phyloP scores from a whole-genome alignment of 176 grass and related monocot genomes.

The Triticum urartu region DNA sequence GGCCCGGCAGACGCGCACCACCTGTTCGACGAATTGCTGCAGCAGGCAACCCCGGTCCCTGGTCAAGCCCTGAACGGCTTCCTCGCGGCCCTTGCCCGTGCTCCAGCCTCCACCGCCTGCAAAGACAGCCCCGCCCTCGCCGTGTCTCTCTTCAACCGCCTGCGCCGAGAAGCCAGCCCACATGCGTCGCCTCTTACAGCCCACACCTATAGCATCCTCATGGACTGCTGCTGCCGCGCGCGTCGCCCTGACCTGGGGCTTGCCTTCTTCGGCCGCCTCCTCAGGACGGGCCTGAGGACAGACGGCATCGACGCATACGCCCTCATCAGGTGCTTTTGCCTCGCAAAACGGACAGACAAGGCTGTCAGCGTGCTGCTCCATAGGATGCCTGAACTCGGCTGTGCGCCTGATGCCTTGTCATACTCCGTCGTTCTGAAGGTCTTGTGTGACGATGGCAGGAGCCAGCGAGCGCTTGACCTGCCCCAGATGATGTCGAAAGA shows the following conservation, averaged over 20 bases:
- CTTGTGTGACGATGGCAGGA: slow-evolving; percentile 2
- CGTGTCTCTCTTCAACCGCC: neutral
- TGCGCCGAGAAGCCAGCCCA: neutral
- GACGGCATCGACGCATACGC: neutral
- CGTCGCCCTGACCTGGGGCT: neutral
- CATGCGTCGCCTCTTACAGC: neutral
- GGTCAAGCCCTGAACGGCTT: neutral
- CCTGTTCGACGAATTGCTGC: neutral
- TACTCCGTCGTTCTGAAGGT: slow-evolving; percentile 32
- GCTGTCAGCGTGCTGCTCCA: slow-evolving; percentile 15
- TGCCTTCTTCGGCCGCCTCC: neutral
- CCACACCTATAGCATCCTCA: neutral
- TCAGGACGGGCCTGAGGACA: neutral
- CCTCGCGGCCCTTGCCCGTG: neutral
- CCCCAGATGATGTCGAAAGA: slow-evolving; percentile 21
- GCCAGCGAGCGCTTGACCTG: neutral
- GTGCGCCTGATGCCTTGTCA: neutral
- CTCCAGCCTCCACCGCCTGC: neutral
- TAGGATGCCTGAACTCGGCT: slow-evolving; percentile 29
- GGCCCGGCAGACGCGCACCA: neutral
- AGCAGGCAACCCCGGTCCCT: neutral
- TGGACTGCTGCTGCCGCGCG: neutral
- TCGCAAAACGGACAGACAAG: neutral
- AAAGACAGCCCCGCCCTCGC: neutral
- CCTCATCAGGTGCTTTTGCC: slow-evolving; percentile 30